Percentiles rank a stretch among this genome's conserved stretches.
Conservation (phyloP, 2,329 filamentous ascomycete species). For the Pseudocercospora cruenta region DNA sequence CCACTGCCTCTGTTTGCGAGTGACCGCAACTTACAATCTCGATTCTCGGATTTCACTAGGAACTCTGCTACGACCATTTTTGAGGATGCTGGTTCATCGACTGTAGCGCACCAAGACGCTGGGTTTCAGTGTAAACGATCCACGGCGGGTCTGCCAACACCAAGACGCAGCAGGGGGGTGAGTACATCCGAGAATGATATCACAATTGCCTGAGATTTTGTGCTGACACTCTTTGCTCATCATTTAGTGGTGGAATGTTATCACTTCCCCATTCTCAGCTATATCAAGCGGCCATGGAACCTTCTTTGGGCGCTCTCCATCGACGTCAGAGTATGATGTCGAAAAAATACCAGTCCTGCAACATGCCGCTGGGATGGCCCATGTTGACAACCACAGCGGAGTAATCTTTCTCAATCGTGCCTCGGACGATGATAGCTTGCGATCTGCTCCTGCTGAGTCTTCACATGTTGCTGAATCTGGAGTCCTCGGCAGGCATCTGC, state of each 20-base stretch:
- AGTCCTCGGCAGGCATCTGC: not conserved
- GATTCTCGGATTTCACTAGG: slow-evolving; percentile 25
- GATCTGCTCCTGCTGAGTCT: slow-evolving; percentile 29
- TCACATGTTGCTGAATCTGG: not conserved
- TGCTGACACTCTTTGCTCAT: not conserved
- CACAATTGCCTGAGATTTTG: not conserved
- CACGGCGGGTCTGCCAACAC: slow-evolving; percentile 49
- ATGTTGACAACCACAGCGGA: slow-evolving; percentile 24
- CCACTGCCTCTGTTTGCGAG: slow-evolving; percentile 51
- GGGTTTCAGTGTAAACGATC: slow-evolving; percentile 8
- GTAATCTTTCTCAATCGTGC: slow-evolving; percentile 30
- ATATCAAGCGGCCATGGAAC: slow-evolving; percentile 19
- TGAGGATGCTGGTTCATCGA: slow-evolving; percentile 45
- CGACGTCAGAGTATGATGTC: slow-evolving; percentile 18
- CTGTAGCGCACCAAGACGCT: not conserved
- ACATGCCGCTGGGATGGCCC: slow-evolving; percentile 32
- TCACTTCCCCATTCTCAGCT: slow-evolving; percentile 68
- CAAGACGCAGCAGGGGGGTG: slow-evolving; percentile 61
- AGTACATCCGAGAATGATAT: not conserved
- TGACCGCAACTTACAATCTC: slow-evolving; percentile 12
- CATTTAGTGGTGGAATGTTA: slow-evolving; percentile 72
- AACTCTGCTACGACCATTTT: slow-evolving; percentile 45
- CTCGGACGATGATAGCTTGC: slow-evolving; percentile 25
- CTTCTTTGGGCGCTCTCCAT: slow-evolving; percentile 36
- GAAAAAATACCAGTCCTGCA: slow-evolving; percentile 28